These are phyloP conservation scores for Chaetoceros muelleri DNA, from an alignment of 108 stramenopile genomes.

Conservation along the genomic window DNA sequence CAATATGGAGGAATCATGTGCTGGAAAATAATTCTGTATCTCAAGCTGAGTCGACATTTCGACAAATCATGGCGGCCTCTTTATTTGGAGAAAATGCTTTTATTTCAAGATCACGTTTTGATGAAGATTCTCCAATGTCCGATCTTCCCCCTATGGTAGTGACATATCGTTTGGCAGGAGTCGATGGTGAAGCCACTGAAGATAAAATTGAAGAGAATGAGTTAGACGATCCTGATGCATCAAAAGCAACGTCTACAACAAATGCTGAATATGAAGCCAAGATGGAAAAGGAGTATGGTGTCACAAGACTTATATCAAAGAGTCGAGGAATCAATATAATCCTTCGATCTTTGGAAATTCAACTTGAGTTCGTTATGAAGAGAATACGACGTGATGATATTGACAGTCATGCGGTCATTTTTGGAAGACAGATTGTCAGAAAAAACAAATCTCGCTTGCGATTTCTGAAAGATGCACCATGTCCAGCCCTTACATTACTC, in stretches of 20 bases:
- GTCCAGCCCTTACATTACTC: conserved; percentile 44
- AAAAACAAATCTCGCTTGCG: conserved; percentile 26
- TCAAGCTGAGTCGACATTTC: background rate
- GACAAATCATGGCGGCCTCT: conserved; percentile 39
- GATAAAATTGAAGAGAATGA: conserved; percentile 51
- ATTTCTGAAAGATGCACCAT: conserved; percentile 44
- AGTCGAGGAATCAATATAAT: conserved; percentile 44
- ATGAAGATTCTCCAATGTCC: conserved; percentile 28
- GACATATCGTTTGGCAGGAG: conserved; percentile 73
- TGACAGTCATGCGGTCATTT: background rate
- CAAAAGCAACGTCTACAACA: conserved; percentile 9
- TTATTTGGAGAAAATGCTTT: conserved; percentile 20
- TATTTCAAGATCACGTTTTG: conserved; percentile 7
- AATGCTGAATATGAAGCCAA: conserved; percentile 31
- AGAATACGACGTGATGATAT: conserved; percentile 65
- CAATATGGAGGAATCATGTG: conserved; percentile 55
- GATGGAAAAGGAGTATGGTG: conserved; percentile 71
- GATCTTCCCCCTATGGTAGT: conserved; percentile 60
- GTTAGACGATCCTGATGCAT: conserved; percentile 64
- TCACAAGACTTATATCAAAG: conserved; percentile 43
- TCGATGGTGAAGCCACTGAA: conserved; percentile 86
- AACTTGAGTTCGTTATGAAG: conserved; percentile 37
- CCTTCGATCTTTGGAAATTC: conserved; percentile 41
- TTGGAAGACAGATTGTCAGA: conserved; percentile 11
- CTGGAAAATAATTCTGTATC: conserved; percentile 20